Evolutionary conservation across 768 basidiomycete species (phyloP), one percentile per base, ranked within the genome.

Genomic region (Tylopilus plumbeoviolaceoides): DNA sequence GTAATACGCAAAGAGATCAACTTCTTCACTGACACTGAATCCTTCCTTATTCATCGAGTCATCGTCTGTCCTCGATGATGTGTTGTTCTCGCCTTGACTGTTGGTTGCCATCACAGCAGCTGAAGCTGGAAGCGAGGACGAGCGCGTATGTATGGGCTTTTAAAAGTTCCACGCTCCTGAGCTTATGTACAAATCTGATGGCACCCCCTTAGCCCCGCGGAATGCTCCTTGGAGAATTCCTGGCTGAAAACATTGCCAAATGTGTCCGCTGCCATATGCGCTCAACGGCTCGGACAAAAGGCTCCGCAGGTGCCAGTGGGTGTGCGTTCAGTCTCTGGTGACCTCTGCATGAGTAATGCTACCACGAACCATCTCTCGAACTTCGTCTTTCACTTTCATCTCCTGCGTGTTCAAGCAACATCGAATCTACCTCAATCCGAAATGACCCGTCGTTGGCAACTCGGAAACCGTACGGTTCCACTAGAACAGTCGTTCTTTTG

Each of bases 1-100:
- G 44, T 84, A 82, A 53, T 79, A 81, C 0, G 63, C 49, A 21
- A 63, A 47, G 35, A 76, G 54, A 53, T 78, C 72, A 11, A 77
- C 44, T 5, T 64, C 65, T 21, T 51, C 44, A 5, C 4, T 23
- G 1, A 28, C 44, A 5, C 4, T 23, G 1, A 28, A 46, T 3
- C 8, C 6, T 14, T 39, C 50, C 18, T 50, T 44, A 8, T 55
- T 45, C 15, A 54, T n/a, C n/a, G 53, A 41, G 14, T 48, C 31
- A 1, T 49, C 54, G 11, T 59, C 42, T 7, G 6, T 52, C 36
- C 5, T 36, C 5, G 28, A 4, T 8, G 44, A 28, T 9, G 7
- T 9, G 3, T 36, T 44, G 14, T 6, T 8, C 2, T 30, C 3
- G 27, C 12, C 21, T 20, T 15, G 39, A 17, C 21, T 18, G 36